A percentile compares a stretch with the other conserved stretches of the same genome.
Evolutionary conservation across 805 yeast species (phyloP).

Genomic region (Wickerhamomyces bovis): DNA sequence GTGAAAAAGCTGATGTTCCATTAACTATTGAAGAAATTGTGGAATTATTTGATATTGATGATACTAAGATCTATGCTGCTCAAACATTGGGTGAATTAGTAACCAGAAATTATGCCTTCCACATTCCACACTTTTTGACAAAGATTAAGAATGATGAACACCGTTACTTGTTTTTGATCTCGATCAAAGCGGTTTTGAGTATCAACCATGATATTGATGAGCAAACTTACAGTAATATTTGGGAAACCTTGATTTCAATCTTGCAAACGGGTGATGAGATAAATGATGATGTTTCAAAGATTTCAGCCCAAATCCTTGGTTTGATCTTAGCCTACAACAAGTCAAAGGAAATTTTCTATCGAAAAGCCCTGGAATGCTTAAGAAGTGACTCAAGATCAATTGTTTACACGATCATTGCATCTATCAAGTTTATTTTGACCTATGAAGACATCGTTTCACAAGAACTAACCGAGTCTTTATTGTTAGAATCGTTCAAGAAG

Average conservation of each 20-base stretch:
- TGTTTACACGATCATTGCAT: slow-evolving; percentile 27
- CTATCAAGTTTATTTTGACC: slow-evolving; percentile 32
- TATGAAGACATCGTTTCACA: slow-evolving; percentile 23
- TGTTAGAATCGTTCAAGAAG: slow-evolving; percentile 18
- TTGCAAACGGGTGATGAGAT: slow-evolving; percentile 10
- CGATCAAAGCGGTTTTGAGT: slow-evolving; percentile 27
- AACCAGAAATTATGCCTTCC: slow-evolving; percentile 31
- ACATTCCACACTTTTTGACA: slow-evolving; percentile 34
- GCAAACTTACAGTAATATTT: slow-evolving; percentile 23
- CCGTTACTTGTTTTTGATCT: slow-evolving; percentile 24
- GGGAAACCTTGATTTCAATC: slow-evolving; percentile 21
- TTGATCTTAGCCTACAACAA: slow-evolving; percentile 25
- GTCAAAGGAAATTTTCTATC: slow-evolving; percentile 25
- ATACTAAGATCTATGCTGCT: slow-evolving; percentile 41
- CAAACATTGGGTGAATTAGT: slow-evolving; percentile 47
- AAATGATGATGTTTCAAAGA: slow-evolving; percentile 20
- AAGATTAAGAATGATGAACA: slow-evolving; percentile 20
- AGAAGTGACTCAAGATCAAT: slow-evolving; percentile 17
- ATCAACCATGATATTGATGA: slow-evolving; percentile 15
- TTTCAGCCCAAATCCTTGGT: slow-evolving; percentile 21
- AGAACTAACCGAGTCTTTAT: slow-evolving; percentile 19
- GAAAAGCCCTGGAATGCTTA: slow-evolving; percentile 17
- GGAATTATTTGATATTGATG: slow-evolving; percentile 29
- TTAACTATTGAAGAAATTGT: slow-evolving; percentile 33
- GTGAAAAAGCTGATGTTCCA: slow-evolving; percentile 29